Evolutionary conservation across 495 filamentous ascomycete genomes (phyloP), one percentile per base, ranked within the genome.

Genomic region (Daldinia childiae): DNA sequence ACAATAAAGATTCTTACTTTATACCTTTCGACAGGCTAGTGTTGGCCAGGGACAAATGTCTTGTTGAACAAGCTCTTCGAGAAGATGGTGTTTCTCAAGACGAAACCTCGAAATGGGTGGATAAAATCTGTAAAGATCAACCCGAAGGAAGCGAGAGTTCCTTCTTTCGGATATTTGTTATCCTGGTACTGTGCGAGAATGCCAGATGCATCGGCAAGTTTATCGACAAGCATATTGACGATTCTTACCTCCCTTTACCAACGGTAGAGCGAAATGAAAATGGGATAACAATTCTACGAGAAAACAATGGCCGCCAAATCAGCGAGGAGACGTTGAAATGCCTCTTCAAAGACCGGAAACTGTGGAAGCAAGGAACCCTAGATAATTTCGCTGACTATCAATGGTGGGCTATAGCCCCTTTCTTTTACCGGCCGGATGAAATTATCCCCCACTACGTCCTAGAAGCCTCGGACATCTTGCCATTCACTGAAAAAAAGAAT

Each of bases 181-280:
- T 61, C 15, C 24, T 70, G 27, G 61, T 70, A 15, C 6, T 70
- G 6, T 64, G 61, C 30, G 27, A 61, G 11, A 60, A 39, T 0
- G n/a, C 30, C 26, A 9, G 14, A 6, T 60, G 5, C 24, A 70
- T 70, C 17, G 15, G 11, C 0, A 61, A 26, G 27, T 70, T 70
- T 11, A 32, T 70, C 12, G 48, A 61, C 0, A 56, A 15, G 14
- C 3, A 19, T 4, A 9, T 70, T 12, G 57, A 70, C 26, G 68
- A 70, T 15, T 58, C 61, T 36, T 65, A 43, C 21, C 68, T 70
- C 36, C 68, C 68, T 11, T 17, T 70, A 8, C 68, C 62, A n/a
- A 39, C 0, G 1, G 8, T 70, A 17, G 34, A 50, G 45, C 36
- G 56, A 54, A 43, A 17, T 2, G 34, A 57, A n/a, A 29, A 48